Base-by-base conservation (phyloP, 139 green algal species). In the Micractinium sp. region DNA sequence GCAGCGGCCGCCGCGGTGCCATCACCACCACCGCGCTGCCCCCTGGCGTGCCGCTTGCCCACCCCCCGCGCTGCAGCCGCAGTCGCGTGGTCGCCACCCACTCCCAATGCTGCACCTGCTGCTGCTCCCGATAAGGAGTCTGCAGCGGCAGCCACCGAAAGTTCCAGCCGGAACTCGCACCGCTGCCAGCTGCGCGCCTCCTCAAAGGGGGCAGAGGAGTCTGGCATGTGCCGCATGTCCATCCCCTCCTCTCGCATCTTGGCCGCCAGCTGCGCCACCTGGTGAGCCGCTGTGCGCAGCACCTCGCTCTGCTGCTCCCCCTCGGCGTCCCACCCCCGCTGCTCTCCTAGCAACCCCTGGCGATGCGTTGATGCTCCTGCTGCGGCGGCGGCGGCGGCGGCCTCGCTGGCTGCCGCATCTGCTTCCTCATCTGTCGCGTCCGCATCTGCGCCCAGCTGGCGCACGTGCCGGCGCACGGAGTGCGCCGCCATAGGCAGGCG, bases 111-210 rank as follows among this genome's bases (percentile, higher is more conserved):
- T 77, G 71, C 14, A 25, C 31, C 71, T 38, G 31, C 31, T n/a
- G 71, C 71, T 77, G 76, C 36, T 31, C 78, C 25, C 0, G 39
- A 27, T 25, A 12, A 39, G 2, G 39, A 13, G 9, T 25, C 39
- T 7, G 41, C 29, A 18, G 78, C 41, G 0, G 41, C 7, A 9
- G 78, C 27, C 41, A 81, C 36, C 36, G 61, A 47, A 5, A 87
- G 83, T 19, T 87, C 83, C 38, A 87, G 83, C 83, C 76, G 47
- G 41, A 87, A 66, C 16, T 79, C 29, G 38, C 83, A 87, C 25
- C 31, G 61, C 66, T 80, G 83, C 83, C 83, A 87, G 82, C 63
- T 77, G 35, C 1, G 67, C 38, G 47, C 36, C 29, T 87, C 38
- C 66, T 63, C 60, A n/a, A 53, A 85, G n/a, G 19, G n/a, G n/a